Base-by-base conservation (phyloP, 768 basidiomycete species). In the Hemileccinum rubropunctum region DNA sequence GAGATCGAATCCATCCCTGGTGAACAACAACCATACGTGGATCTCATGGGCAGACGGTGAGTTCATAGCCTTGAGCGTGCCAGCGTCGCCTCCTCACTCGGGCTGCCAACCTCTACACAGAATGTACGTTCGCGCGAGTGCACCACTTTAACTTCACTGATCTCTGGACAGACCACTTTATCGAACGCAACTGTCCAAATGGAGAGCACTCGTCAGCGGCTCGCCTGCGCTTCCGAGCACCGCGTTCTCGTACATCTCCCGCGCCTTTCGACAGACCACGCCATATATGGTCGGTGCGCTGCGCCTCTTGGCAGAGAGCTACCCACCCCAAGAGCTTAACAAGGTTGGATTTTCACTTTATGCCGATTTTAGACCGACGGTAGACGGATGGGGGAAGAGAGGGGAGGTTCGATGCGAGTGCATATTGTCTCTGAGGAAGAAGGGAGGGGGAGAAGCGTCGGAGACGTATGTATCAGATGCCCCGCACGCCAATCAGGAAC, bases 161-260 rank as follows among this genome's bases (percentile, higher is more conserved):
- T 51, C 26, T 46, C 28, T 3, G 44, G 28, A 42, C 60, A 92
- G 91, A 68, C 88, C 91, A 0, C 81, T 98, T 12, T 90, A 88
- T 59, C 81, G 83, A 58, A 84, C 84, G 2, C 80, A 81, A 52
- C 60, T 62, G 3, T 71, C 78, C 12, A 81, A 86, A 56, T 97
- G 94, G 92, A 82, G 91, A 32, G 95, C 90, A 2, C 79, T 98
- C 13, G 77, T 82, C 6, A 77, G 82, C 36, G 83, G 85, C 7
- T 73, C 76, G 5, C 88, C 91, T 4, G 81, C 83, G 2, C 71
- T 78, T 34, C 93, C 95, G 2, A 74, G 77, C 42, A 66, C 75
- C n/a, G 89, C 94, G 3, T 95, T 86, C 62, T 79, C 82, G 1
- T 98, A 98, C 64, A 85, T 98, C 50, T 81, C 83, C 11, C 80